Evolutionary conservation across 2,329 filamentous ascomycete genomes (phyloP).

Genomic region (Fusarium floridanum): DNA sequence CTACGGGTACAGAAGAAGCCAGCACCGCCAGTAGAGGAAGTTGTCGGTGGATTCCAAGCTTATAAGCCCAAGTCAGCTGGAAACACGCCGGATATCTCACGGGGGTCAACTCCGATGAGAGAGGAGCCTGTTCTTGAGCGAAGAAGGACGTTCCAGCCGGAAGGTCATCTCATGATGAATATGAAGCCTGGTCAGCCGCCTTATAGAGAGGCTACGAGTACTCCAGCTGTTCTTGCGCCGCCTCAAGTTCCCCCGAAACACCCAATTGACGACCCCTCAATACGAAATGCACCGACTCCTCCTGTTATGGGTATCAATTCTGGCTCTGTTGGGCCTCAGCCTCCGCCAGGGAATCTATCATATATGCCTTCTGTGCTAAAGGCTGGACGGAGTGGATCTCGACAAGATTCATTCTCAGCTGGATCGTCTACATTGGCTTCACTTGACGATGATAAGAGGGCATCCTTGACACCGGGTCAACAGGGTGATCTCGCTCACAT

Average conservation of each 20-base stretch:
- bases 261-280: slow-evolving; percentile 18
- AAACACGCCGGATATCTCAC: slow-evolving; percentile 14
- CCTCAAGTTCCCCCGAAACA: slow-evolving; percentile 39
- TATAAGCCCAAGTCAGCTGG: slow-evolving; percentile 29
- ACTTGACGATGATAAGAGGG: not conserved
- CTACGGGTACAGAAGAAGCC: slow-evolving; percentile 19
- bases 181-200: slow-evolving; percentile 31
- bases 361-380: slow-evolving; percentile 19
- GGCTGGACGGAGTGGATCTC: not conserved
- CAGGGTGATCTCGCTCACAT: slow-evolving; percentile 32
- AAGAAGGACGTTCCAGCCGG: slow-evolving; percentile 43
- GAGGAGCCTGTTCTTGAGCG: slow-evolving; percentile 14
- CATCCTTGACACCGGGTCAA: slow-evolving; percentile 10
- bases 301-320: not conserved
- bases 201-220: slow-evolving; percentile 34
- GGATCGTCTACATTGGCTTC: not conserved
- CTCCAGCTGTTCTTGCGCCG: slow-evolving; percentile 42
- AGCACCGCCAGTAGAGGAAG: not conserved
- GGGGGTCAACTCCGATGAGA: slow-evolving; percentile 17
- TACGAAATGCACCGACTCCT: slow-evolving; percentile 14
- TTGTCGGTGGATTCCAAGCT: slow-evolving; percentile 21
- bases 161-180: slow-evolving; percentile 39
- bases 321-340: not conserved
- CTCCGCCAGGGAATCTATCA: slow-evolving; percentile 9
- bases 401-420: slow-evolving; percentile 1